phyloP scores from a whole-genome alignment of 2,329 filamentous ascomycete species.

The Plectosphaerella sp. region DNA sequence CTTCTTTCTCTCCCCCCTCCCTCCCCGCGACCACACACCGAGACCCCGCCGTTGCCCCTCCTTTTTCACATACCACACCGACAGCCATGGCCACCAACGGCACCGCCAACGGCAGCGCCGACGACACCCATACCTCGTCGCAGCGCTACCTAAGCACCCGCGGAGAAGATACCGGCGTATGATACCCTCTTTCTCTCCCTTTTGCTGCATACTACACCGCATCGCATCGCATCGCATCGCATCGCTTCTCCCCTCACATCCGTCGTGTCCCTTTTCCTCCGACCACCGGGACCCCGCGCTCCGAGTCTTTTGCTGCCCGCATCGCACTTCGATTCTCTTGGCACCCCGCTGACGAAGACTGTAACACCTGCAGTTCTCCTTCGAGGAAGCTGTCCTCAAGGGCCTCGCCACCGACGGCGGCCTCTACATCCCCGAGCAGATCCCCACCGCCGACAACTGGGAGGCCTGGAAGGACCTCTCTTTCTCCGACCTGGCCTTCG shows the following conservation, averaged over 20 bases:
- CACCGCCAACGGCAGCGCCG: slow-evolving; percentile 26
- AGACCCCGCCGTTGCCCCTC: not conserved
- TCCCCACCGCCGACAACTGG: slow-evolving; percentile 63
- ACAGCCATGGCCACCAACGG: slow-evolving; percentile 37
- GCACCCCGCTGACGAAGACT: slow-evolving; percentile 7
- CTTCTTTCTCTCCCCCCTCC: not conserved
- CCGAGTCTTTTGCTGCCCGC: not conserved
- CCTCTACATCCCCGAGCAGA: slow-evolving; percentile 81
- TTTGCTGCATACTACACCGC: not conserved
- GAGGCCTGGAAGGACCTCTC: slow-evolving; percentile 73
- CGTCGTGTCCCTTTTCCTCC: slow-evolving; percentile 8
- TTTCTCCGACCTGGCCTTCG: slow-evolving; percentile 76
- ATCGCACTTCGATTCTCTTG: not conserved
- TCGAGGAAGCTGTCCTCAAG: slow-evolving; percentile 87
- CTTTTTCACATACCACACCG: not conserved
- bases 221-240: too few relatives aligned
- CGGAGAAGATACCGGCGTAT: slow-evolving; percentile 44
- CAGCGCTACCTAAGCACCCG: slow-evolving; percentile 48
- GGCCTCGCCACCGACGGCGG: slow-evolving; percentile 83
- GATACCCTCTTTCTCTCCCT: slow-evolving; percentile 8
- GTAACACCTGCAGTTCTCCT: slow-evolving; percentile 61
- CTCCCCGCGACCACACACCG: slow-evolving; percentile 2
- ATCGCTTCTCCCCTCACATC: too few relatives aligned
- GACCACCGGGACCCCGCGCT: slow-evolving; percentile 5
- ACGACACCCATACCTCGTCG: slow-evolving; percentile 34